Conservation (phyloP, 2,329 filamentous ascomycete genomes). For the Cytospora piceae region DNA sequence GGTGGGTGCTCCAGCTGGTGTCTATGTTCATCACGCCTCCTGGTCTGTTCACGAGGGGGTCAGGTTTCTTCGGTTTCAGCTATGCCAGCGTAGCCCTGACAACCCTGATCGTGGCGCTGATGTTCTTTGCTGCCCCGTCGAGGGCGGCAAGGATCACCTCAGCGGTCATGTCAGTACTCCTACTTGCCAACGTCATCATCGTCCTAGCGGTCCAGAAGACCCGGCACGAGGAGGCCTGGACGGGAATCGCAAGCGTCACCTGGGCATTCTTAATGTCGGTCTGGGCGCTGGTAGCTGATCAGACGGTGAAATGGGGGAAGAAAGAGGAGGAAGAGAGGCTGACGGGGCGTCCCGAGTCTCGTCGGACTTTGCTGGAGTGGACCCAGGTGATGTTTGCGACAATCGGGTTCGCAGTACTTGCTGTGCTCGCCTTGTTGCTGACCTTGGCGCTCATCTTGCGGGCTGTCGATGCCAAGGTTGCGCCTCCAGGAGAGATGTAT, state of each 20-base stretch:
- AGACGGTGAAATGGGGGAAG: constrained; percentile 89
- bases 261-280: constrained; percentile 81
- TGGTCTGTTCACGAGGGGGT: constrained; percentile 81
- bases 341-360: constrained; percentile 84
- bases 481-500: constrained; percentile 74
- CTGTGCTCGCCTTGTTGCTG: constrained; percentile 71
- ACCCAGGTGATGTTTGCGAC: constrained; percentile 76
- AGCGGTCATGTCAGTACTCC: constrained; percentile 65
- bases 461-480: constrained; percentile 75
- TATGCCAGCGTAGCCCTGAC: constrained; percentile 79
- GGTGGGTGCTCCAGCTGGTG: constrained; percentile 91
- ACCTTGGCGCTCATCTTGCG: constrained; percentile 81
- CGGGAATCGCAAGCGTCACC: constrained; percentile 81
- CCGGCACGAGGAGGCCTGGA: constrained; percentile 85
- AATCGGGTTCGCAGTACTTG: constrained; percentile 70
- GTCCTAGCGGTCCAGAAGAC: constrained; percentile 75
- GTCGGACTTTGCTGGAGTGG: constrained; percentile 84
- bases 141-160: constrained; percentile 76
- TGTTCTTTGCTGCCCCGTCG: constrained; percentile 89
- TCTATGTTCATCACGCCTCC: constrained; percentile 90
- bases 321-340: constrained; percentile 88
- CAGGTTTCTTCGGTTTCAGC: constrained; percentile 88
- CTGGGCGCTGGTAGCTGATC: constrained; percentile 80
- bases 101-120: constrained; percentile 73
- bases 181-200: constrained; percentile 77